A percentile compares a stretch with the other conserved stretches of the same genome.
phyloP scores from a whole-genome alignment of 2,329 filamentous ascomycete species.

The Cladosporium velox region DNA sequence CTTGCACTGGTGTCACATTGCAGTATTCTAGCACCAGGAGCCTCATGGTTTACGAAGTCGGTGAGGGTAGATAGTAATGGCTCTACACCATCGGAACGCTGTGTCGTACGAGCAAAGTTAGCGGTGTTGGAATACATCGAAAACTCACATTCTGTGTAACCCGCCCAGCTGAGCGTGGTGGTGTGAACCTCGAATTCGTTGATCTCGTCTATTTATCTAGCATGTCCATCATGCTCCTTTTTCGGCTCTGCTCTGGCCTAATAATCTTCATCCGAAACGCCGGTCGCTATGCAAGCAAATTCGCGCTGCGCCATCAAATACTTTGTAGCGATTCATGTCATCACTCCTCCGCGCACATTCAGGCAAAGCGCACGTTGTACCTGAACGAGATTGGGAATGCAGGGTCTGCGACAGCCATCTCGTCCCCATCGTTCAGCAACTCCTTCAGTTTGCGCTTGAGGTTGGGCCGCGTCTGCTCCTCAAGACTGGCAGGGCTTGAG shows the following conservation, averaged over 20 bases:
- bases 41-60: background rate
- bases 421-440: conserved; percentile 77
- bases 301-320: background rate
- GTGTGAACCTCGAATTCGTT: background rate
- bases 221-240: background rate
- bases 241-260: background rate
- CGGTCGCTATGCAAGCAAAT: conserved; percentile 18
- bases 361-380: conserved; percentile 55
- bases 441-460: conserved; percentile 75
- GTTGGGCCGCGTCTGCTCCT: conserved; percentile 82
- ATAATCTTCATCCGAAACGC: conserved; percentile 10
- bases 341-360: background rate
- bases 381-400: conserved; percentile 72
- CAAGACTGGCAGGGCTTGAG: conserved; percentile 76
- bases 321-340: background rate
- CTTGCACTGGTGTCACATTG: background rate
- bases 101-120: background rate
- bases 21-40: background rate
- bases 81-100: background rate
- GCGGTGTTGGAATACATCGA: background rate
- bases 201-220: conserved; percentile 3
- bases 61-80: background rate
- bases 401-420: conserved; percentile 91
- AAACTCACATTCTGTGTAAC: background rate
- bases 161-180: background rate